Percentiles rank a stretch among this genome's conserved stretches.
Conservation (phyloP, 2,329 filamentous ascomycete species). For the Stagonosporopsis tanaceti region DNA sequence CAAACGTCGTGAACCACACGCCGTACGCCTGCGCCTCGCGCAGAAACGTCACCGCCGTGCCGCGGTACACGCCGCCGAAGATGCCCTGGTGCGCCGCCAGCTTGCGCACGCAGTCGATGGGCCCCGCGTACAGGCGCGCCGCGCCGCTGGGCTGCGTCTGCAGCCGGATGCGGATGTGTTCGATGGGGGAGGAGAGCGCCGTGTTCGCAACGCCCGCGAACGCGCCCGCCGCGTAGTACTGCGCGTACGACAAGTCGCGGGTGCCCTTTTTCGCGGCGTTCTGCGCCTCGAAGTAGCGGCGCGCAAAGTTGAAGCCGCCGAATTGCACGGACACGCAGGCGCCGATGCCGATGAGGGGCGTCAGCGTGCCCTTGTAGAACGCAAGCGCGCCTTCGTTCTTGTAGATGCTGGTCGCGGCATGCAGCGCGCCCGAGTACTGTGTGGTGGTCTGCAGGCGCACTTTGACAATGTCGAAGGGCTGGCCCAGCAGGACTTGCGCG, state of each 20-base stretch:
- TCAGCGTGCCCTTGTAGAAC: conserved; percentile 98
- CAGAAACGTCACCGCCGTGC: conserved; percentile 82
- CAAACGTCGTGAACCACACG: conserved; percentile 92
- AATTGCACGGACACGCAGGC: conserved; percentile 98
- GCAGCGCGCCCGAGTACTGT: conserved; percentile 79
- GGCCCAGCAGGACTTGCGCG: conserved; percentile 88
- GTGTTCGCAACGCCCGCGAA: conserved; percentile 94
- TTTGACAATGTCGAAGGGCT: conserved; percentile 78
- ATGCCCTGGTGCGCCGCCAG: conserved; percentile 74
- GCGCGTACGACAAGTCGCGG: conserved; percentile 72
- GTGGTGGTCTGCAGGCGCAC: conserved; percentile 91
- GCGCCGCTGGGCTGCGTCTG: conserved; percentile 95
- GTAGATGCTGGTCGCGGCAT: conserved; percentile 84
- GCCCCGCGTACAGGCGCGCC: conserved; percentile 79
- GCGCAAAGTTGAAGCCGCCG: conserved; percentile 92
- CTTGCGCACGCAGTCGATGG: conserved; percentile 89
- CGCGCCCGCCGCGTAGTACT: conserved; percentile 91
- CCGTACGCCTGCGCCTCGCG: conserved; percentile 96
- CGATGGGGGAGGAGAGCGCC: conserved; percentile 87
- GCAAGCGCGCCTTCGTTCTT: conserved; percentile 85
- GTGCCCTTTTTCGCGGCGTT: conserved; percentile 61
- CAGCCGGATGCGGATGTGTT: conserved; percentile 94
- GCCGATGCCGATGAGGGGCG: conserved; percentile 92
- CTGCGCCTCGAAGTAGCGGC: conserved; percentile 80
- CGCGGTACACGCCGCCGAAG: conserved; percentile 81